Percentiles rank a stretch among this genome's conserved stretches.
phyloP scores from a whole-genome alignment of 2,329 filamentous ascomycete species.

The Phialocephala subalpina region DNA sequence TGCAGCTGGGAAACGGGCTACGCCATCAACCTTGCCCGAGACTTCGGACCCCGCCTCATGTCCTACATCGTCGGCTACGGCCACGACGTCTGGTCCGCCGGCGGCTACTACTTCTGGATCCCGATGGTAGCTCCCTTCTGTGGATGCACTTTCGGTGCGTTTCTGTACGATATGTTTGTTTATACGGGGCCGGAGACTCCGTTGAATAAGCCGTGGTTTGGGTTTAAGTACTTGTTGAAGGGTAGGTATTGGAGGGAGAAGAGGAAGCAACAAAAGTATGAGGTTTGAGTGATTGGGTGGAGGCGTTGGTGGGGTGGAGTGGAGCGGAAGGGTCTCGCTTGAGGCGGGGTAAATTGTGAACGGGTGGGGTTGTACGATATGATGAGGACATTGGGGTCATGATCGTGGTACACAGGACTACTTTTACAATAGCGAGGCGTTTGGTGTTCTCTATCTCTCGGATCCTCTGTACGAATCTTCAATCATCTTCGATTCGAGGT shows the following conservation, averaged over 20 bases:
- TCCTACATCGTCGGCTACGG: conserved; percentile 75
- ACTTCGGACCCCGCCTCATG: conserved; percentile 74
- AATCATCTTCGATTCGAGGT: too few species aligned
- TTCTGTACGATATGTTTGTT: conserved; percentile 72
- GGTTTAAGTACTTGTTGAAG: conserved; percentile 58
- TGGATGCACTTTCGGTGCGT: conserved; percentile 69
- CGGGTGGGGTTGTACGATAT: too few species aligned
- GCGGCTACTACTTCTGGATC: conserved; percentile 78
- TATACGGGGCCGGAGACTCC: conserved; percentile 73
- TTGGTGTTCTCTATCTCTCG: neutral
- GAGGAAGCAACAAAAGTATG: neutral
- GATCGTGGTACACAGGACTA: neutral
- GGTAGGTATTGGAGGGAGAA: neutral
- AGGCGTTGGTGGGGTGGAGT: neutral
- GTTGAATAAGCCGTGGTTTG: conserved; percentile 72
- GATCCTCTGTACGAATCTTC: too few species aligned
- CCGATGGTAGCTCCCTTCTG: conserved; percentile 77
- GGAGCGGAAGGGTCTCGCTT: neutral
- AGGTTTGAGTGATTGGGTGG: neutral
- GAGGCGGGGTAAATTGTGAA: neutral
- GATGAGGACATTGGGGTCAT: neutral
- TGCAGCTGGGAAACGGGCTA: conserved; percentile 76
- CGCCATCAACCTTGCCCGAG: conserved; percentile 76
- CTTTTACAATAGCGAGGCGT: neutral
- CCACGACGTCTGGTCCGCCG: conserved; percentile 69